These are phyloP conservation scores for Pyrenophora graminea DNA, from an alignment of 2,329 filamentous ascomycete genomes.

Conservation along the genomic window DNA sequence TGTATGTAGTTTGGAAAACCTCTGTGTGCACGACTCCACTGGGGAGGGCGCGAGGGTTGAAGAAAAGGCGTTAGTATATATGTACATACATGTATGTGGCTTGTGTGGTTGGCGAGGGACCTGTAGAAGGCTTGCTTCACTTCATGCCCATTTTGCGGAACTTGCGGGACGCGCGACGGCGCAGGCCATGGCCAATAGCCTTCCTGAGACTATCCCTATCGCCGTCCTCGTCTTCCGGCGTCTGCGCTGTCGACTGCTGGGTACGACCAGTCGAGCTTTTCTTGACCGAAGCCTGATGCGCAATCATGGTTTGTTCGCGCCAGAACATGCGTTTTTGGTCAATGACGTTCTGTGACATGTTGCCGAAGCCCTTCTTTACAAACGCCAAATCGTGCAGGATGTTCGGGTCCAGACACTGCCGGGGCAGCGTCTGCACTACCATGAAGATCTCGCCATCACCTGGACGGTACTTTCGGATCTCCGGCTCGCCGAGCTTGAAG, in stretches of 20 bases:
- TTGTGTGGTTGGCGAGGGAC: background rate
- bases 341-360: conserved; percentile 79
- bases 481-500: conserved; percentile 83
- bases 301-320: conserved; percentile 38
- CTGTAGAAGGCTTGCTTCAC: conserved; percentile 2
- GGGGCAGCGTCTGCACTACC: conserved; percentile 84
- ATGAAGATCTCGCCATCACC: conserved; percentile 97
- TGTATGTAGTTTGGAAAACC: background rate
- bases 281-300: conserved; percentile 28
- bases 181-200: conserved; percentile 25
- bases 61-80: too few relatives aligned
- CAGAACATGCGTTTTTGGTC: conserved; percentile 67
- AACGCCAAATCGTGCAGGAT: conserved; percentile 81
- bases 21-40: background rate
- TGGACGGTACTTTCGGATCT: conserved; percentile 72
- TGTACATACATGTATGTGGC: background rate
- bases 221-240: conserved; percentile 26
- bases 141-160: conserved; percentile 31
- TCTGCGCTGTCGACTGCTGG: conserved; percentile 3
- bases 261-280: conserved; percentile 13
- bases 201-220: conserved; percentile 25
- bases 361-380: conserved; percentile 76
- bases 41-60: too few relatives aligned
- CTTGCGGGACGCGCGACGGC: conserved; percentile 29
- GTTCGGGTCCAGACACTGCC: conserved; percentile 81